These are phyloP conservation scores for Kitagawia praeruptora DNA, from an alignment of 129 eudicot genomes.

Conservation along the genomic window DNA sequence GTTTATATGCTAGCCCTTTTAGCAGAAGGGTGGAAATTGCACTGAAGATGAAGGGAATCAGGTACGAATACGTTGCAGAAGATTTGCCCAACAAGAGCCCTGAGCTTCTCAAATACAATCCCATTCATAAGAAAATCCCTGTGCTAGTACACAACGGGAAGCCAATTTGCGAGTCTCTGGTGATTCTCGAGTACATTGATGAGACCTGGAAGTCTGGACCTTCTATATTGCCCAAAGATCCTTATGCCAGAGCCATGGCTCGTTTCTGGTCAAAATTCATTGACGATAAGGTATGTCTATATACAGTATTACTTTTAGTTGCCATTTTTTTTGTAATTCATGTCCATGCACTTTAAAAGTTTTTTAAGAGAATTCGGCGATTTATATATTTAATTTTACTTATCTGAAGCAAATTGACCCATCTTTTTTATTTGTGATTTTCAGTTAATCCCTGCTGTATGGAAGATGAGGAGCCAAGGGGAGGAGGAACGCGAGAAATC, in stretches of 20 bases:
- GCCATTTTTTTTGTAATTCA: not conserved
- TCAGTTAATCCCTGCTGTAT: conserved; percentile 18
- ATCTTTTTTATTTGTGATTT: not conserved
- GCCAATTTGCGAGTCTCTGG: conserved; percentile 24
- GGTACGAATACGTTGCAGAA: conserved; percentile 22
- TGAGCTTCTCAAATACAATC: conserved; percentile 27
- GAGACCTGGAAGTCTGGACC: conserved; percentile 23
- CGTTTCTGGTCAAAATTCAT: conserved; percentile 40
- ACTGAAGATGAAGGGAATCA: conserved; percentile 25
- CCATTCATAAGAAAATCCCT: conserved; percentile 33
- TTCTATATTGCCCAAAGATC: conserved; percentile 23
- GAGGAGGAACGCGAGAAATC: conserved; percentile 23
- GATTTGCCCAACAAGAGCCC: conserved; percentile 23
- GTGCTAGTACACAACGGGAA: conserved; percentile 27
- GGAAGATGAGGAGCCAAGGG: conserved; percentile 18
- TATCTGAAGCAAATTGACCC: not conserved
- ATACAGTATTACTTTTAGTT: not conserved
- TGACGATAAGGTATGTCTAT: conserved; percentile 26
- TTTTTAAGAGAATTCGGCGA: not conserved
- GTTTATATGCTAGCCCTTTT: conserved; percentile 24
- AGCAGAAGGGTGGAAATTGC: conserved; percentile 22
- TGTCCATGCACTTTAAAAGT: not conserved
- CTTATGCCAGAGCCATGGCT: conserved; percentile 26
- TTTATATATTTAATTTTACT: not conserved
- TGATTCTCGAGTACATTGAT: conserved; percentile 37